Evolutionary conservation across 108 stramenopile species (phyloP), one percentile per base, ranked within the genome.

Genomic region (Cylindrotheca closterium): DNA sequence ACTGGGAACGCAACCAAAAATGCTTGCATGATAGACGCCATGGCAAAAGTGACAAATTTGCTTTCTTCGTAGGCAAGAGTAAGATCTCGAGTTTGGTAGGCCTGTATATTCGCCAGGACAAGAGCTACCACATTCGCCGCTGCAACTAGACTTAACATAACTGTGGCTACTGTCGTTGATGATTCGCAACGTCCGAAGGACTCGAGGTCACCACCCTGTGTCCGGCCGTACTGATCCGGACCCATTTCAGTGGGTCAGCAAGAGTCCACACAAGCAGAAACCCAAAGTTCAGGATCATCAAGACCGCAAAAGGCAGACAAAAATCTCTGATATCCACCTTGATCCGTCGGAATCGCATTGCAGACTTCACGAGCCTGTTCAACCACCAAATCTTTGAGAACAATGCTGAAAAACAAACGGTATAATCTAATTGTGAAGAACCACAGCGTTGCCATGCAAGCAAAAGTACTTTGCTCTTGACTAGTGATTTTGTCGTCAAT

Each of bases 301-400:
- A 1, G 22, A 47, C 12, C 27, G 23, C 28, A 32, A 49, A 60
- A 4, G 60, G 10, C 23, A 45, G 27, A 28, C 65, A 33, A 10
- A 56, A 55, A 7, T 55, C 54, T 24, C 4, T 47, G 18, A 53
- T 51, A 15, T 24, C 28, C 12, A 73, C 64, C 34, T 54, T 15
- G 15, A 73, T 53, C 17, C 50, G 28, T 4, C 46, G 49, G 51
- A 60, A 42, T 1, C 52, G 55, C 23, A 25, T 45, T 15, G 64
- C 64, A 30, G 53, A 29, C 18, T 73, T 59, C 26, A 51, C 71
- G 17, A 82, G 58, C 50, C 57, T 69, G 25, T 75, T 75, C 37
- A 78, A 51, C 26, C 68, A 60, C 56, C 70, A 67, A 26, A 79
- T 75, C 55, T 82, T 86, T 45, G 75, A 45, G 37, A 73, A 77